phyloP scores from a whole-genome alignment of 371 early-diverging fungal species.

The Dichotomocladium elegans region DNA sequence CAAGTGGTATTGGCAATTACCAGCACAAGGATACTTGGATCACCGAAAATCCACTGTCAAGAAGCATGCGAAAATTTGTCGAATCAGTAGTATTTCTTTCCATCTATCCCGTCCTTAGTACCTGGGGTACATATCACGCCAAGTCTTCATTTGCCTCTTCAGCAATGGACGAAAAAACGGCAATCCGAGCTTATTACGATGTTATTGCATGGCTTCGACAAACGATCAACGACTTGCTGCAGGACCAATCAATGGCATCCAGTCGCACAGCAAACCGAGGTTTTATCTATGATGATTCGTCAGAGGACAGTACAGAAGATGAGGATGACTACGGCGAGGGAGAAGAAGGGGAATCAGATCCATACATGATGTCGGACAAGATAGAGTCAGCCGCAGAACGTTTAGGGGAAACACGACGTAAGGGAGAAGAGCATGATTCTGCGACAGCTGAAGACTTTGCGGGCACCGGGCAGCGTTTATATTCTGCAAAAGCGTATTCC shows the following conservation, averaged over 20 bases:
- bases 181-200: slow-evolving; percentile 17
- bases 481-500: slow-evolving; percentile 18
- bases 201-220: slow-evolving; percentile 23
- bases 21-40: background rate
- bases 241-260: background rate
- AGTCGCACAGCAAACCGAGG: background rate
- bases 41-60: slow-evolving; percentile 10
- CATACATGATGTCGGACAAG: slow-evolving; percentile 7
- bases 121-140: slow-evolving; percentile 16
- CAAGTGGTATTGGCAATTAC: background rate
- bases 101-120: slow-evolving; percentile 26
- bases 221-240: background rate
- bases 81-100: slow-evolving; percentile 21
- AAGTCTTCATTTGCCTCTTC: background rate
- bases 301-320: background rate
- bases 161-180: slow-evolving; percentile 18
- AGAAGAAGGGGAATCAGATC: slow-evolving; percentile 6
- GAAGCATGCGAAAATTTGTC: slow-evolving; percentile 16
- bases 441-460: slow-evolving; percentile 8
- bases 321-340: background rate
- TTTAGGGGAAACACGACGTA: slow-evolving; percentile 24
- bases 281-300: background rate
- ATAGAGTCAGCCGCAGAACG: slow-evolving; percentile 27
- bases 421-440: slow-evolving; percentile 21
- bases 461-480: slow-evolving; percentile 6